A percentile compares a stretch with the other conserved stretches of the same genome.
Conservation (phyloP, 163 green algal genomes). For the Scenedesmus sp. region DNA sequence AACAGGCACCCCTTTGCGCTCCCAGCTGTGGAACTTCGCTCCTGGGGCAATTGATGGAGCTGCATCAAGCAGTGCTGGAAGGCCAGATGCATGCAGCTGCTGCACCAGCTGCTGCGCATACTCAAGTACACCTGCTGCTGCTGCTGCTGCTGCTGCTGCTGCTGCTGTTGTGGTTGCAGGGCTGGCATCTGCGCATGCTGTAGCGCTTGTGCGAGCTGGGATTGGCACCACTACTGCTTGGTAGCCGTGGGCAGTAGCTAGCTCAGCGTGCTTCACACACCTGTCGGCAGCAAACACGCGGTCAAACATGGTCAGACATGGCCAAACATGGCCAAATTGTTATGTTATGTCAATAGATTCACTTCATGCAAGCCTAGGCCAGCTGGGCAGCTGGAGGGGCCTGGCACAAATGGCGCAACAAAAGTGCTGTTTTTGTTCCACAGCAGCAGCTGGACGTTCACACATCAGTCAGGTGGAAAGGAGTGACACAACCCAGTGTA, state of each 20-base stretch:
- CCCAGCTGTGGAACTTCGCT: slow-evolving; percentile 40
- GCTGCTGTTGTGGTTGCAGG: not conserved
- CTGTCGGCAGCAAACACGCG: not conserved
- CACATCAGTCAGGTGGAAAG: too few species aligned
- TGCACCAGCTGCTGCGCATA: not conserved
- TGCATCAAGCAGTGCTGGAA: slow-evolving; percentile 4
- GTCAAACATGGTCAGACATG: too few species aligned
- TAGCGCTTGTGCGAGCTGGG: not conserved
- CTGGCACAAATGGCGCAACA: too few species aligned
- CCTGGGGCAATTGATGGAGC: not conserved
- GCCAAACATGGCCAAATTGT: too few species aligned
- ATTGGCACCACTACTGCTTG: slow-evolving; percentile 28
- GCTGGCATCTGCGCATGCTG: not conserved
- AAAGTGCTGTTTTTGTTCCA: too few species aligned
- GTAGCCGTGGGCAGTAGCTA: not conserved
- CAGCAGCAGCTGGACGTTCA: too few species aligned
- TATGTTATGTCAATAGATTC: too few species aligned
- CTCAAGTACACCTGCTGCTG: not conserved
- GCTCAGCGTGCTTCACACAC: slow-evolving; percentile 36
- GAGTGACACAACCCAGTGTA: too few species aligned
- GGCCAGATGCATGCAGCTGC: not conserved
- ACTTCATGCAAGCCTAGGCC: too few species aligned
- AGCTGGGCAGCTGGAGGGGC: too few species aligned
- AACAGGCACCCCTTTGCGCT: slow-evolving; percentile 22
- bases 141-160: not conserved